Conservation (phyloP, 768 basidiomycete genomes). For the Hygrocybe punicea region DNA sequence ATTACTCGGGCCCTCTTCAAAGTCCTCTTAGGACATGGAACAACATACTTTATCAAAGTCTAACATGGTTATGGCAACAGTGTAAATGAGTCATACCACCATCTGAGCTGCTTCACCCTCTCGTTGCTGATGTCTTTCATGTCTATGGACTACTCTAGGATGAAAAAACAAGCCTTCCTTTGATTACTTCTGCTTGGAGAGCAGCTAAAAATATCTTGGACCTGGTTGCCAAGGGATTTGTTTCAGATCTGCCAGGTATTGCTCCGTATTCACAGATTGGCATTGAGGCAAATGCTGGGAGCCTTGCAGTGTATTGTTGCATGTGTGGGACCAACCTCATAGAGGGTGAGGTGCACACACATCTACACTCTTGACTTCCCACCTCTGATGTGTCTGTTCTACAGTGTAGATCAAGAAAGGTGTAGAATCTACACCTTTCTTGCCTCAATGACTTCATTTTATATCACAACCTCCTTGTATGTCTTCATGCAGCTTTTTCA, state of each 20-base stretch:
- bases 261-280: conserved; percentile 9
- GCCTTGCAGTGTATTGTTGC: conserved; percentile 14
- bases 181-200: conserved; percentile 32
- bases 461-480: conserved; percentile 26
- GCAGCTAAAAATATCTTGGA: conserved; percentile 28
- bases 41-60: not conserved
- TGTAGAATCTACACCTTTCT: conserved; percentile 18
- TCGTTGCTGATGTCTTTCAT: conserved; percentile 26
- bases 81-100: conserved; percentile 32
- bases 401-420: too few relatives aligned
- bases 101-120: conserved; percentile 25
- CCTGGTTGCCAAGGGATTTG: conserved; percentile 20
- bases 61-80: conserved; percentile 21
- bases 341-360: conserved; percentile 37
- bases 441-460: conserved; percentile 21
- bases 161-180: conserved; percentile 21
- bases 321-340: conserved; percentile 23
- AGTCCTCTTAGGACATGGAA: conserved; percentile 1
- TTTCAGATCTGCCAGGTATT: conserved; percentile 21
- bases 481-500: not conserved
- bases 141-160: conserved; percentile 37
- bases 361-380: conserved; percentile 18
- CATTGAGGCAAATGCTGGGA: conserved; percentile 6
- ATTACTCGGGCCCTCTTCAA: not conserved
- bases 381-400: conserved; percentile 7